These are phyloP conservation scores for Wickerhamiella bombiphila DNA, from an alignment of 805 yeast species.

Conservation along the genomic window DNA sequence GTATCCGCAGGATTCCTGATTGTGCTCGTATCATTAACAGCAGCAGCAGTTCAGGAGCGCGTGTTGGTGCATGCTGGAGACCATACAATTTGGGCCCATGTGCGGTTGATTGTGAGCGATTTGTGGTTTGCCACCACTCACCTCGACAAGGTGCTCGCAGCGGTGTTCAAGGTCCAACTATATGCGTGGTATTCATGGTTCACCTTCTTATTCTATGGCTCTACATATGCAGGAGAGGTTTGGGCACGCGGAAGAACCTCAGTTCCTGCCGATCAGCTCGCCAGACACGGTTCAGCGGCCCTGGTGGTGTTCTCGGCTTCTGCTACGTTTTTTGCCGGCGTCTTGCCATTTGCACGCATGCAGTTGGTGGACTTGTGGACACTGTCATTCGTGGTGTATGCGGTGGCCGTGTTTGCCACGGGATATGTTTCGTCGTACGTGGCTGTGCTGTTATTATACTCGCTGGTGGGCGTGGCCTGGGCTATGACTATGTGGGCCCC, in stretches of 20 bases:
- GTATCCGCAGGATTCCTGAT: conserved; percentile 31
- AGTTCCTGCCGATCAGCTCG: conserved; percentile 16
- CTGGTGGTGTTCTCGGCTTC: conserved; percentile 23
- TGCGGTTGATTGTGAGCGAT: background rate
- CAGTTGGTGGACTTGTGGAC: conserved; percentile 30
- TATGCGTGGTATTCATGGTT: conserved; percentile 60
- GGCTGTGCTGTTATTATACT: conserved; percentile 36
- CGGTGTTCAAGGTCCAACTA: conserved; percentile 42
- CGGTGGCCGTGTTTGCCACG: conserved; percentile 33
- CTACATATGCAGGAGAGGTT: conserved; percentile 50
- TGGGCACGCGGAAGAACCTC: conserved; percentile 28
- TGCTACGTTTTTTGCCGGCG: conserved; percentile 18
- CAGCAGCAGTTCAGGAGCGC: conserved; percentile 33
- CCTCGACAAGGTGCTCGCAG: conserved; percentile 37
- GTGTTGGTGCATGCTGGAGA: conserved; percentile 29
- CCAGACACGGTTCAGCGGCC: conserved; percentile 24
- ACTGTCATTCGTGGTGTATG: conserved; percentile 35
- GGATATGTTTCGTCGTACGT: conserved; percentile 30
- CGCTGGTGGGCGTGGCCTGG: conserved; percentile 46
- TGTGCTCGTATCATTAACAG: conserved; percentile 28
- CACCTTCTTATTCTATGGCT: conserved; percentile 49
- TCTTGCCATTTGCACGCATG: conserved; percentile 9
- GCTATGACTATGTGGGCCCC: conserved; percentile 57
- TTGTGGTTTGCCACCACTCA: conserved; percentile 9
- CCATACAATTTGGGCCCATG: background rate